These are phyloP conservation scores for Claviceps digitariae DNA, from an alignment of 2,329 filamentous ascomycete species.

Conservation along the genomic window DNA sequence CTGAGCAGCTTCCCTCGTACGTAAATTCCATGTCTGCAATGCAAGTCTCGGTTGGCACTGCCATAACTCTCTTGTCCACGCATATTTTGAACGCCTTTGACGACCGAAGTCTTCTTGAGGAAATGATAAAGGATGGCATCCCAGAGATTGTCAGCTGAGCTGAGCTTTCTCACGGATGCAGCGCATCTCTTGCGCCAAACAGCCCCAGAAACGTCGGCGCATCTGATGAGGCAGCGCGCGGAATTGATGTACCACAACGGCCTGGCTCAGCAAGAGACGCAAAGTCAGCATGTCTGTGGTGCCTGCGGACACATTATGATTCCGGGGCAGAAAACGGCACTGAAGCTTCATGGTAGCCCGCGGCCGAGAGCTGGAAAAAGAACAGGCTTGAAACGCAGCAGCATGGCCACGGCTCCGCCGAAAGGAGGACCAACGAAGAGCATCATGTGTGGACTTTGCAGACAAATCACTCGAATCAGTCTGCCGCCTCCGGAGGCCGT, in stretches of 20 bases:
- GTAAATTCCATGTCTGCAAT: neutral
- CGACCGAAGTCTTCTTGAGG: neutral
- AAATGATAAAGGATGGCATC: conserved; percentile 7
- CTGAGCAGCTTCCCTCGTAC: neutral
- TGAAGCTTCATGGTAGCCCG: conserved; percentile 23
- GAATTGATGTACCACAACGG: conserved; percentile 34
- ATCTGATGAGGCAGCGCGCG: conserved; percentile 42
- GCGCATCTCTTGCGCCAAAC: conserved; percentile 40
- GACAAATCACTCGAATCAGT: conserved; percentile 26
- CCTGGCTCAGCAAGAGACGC: conserved; percentile 29
- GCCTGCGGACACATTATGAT: conserved; percentile 50
- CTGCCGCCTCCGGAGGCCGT: conserved; percentile 25
- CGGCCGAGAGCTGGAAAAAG: neutral
- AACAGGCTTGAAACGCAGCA: neutral
- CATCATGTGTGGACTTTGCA: conserved; percentile 32
- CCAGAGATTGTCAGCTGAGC: conserved; percentile 8
- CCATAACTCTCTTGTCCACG: too few relatives aligned
- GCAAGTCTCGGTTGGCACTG: neutral
- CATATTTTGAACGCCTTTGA: neutral
- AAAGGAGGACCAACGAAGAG: conserved; percentile 9
- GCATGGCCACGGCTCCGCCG: neutral
- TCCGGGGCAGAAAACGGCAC: conserved; percentile 29
- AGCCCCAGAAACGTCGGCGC: conserved; percentile 43
- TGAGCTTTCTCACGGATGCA: conserved; percentile 41
- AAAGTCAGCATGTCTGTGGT: conserved; percentile 41